A percentile compares a stretch with the other conserved stretches of the same genome.
Conservation (phyloP, 768 basidiomycete species). For the Boletus fagicola region DNA sequence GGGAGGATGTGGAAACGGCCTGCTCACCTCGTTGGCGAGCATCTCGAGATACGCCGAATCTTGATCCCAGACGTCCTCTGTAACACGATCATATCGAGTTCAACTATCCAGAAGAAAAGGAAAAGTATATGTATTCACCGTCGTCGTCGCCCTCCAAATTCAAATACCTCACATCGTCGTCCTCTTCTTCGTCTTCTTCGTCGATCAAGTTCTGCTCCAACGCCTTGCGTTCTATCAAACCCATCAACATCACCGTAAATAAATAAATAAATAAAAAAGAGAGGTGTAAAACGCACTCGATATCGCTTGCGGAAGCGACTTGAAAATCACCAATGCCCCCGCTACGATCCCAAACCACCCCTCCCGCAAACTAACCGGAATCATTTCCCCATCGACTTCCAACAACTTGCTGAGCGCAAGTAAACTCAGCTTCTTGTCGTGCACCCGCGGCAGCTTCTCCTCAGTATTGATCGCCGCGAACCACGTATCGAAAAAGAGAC, state of each 20-base stretch:
- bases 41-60: constrained; percentile 86
- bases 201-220: constrained; percentile 52
- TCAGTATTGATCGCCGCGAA: constrained; percentile 66
- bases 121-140: constrained; percentile 35
- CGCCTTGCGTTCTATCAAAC: constrained; percentile 51
- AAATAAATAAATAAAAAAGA: neutral
- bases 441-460: constrained; percentile 71
- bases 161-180: constrained; percentile 50
- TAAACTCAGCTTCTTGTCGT: constrained; percentile 85
- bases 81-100: neutral
- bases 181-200: constrained; percentile 45
- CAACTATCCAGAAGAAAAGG: neutral
- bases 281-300: constrained; percentile 47
- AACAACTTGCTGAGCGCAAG: constrained; percentile 73
- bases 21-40: constrained; percentile 73
- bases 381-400: constrained; percentile 56
- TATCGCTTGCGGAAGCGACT: constrained; percentile 73
- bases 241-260: neutral
- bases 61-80: constrained; percentile 89
- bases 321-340: constrained; percentile 71
- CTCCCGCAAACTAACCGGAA: constrained; percentile 60
- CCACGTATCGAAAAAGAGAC: constrained; percentile 83
- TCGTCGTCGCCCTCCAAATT: constrained; percentile 67
- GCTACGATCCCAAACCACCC: constrained; percentile 77
- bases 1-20: neutral